These are phyloP conservation scores for Abrus pulchellus DNA, from an alignment of 306 rosid genomes.

Conservation along the genomic window DNA sequence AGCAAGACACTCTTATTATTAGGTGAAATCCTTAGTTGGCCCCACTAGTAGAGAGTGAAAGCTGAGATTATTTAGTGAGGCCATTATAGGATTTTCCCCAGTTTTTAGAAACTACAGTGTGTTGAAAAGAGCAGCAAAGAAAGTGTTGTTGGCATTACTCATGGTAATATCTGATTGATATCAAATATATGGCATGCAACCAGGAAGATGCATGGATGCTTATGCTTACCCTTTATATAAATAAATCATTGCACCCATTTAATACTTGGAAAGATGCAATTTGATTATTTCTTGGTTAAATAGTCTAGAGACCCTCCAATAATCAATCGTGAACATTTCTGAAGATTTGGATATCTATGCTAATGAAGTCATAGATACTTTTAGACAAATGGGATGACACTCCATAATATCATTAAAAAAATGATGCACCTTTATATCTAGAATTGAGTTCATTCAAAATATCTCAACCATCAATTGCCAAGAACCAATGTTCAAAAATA, in stretches of 20 bases:
- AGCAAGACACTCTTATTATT: constrained; percentile 2
- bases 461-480: neutral
- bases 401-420: constrained; percentile 7
- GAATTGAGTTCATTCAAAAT: neutral
- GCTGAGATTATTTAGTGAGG: neutral
- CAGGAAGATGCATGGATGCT: constrained; percentile 2
- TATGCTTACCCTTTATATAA: constrained; percentile 6
- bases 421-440: neutral
- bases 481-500: neutral
- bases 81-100: neutral
- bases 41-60: neutral
- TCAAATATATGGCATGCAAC: neutral
- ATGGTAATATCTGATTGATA: constrained; percentile 21
- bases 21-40: neutral
- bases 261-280: constrained; percentile 1
- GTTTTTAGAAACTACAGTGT: neutral
- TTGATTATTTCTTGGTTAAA: constrained; percentile 14
- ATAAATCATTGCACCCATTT: constrained; percentile 31
- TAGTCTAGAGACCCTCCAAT: neutral
- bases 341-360: constrained; percentile 22
- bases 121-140: neutral
- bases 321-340: constrained; percentile 10
- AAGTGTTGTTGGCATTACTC: neutral
- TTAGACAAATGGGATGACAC: neutral
- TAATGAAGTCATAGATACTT: neutral